Evolutionary conservation across 202 grass and related monocot genomes (phyloP), one percentile per base, ranked within the genome.

Genomic region (Miscanthus sacchariflorus): DNA sequence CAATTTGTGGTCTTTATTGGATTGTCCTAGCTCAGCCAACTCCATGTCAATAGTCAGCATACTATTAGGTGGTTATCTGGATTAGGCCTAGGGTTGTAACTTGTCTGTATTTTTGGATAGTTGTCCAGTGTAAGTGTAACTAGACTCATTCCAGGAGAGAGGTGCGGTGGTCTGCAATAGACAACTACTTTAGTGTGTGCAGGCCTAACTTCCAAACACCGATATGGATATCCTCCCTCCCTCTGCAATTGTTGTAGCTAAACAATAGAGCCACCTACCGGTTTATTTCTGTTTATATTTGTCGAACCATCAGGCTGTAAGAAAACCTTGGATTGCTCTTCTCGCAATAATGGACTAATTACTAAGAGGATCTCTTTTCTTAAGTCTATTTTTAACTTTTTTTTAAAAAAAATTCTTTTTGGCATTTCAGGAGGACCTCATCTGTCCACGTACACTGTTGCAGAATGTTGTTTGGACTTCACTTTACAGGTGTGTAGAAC

Each of bases 401-500:
- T 52, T 52, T 52, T n/a, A n/a, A n/a, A n/a, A n/a, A n/a, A 18
- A 2, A 23, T n/a, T 61, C 58, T 23, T n/a, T 10, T 61, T 61
- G 58, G 21, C 3, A 23, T 61, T 23, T 9, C 43, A 91, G 90
- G 90, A 91, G 71, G 90, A 88, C 27, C 82, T 88, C 11, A 0
- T 84, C 12, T 88, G 65, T 39, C 90, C 85, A 56, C 74, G 49
- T 3, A 80, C 81, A 59, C 7, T 3, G 44, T 4, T 91, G 70
- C 90, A 91, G 30, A 81, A 88, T 48, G 77, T 15, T 1, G 33
- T 91, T 39, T 91, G 90, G 86, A 70, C 25, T 69, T 70, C 36
- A 7, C 85, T 91, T 0, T 84, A 91, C 44, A 88, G n/a, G 12
- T 69, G 25, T 36, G 80, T 91, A 30, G 89, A 88, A 11, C 89